Percentiles rank a stretch among this genome's conserved stretches.
Conservation (phyloP, 768 basidiomycete genomes). For the Termitomyces sp. region DNA sequence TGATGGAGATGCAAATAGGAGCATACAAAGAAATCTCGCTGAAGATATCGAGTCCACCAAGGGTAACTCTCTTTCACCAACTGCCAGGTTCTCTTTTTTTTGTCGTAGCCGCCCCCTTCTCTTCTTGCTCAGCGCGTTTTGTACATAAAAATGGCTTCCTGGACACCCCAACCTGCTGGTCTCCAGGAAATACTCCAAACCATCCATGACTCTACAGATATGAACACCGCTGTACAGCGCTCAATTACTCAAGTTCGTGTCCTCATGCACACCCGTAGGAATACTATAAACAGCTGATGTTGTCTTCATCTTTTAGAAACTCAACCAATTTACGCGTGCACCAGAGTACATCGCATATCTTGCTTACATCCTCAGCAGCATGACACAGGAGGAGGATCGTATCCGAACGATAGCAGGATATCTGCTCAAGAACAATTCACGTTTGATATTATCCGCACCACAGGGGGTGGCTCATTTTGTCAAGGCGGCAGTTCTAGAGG, state of each 20-base stretch:
- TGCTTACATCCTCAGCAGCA: constrained; percentile 80
- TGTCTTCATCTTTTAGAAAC: constrained; percentile 49
- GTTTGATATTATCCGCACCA: constrained; percentile 63
- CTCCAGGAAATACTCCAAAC: constrained; percentile 90
- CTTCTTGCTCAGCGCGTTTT: constrained; percentile 30
- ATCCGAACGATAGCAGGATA: constrained; percentile 96
- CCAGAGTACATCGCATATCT: constrained; percentile 97
- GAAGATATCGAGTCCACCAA: constrained; percentile 14
- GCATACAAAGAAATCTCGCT: constrained; percentile 19
- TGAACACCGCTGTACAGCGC: constrained; percentile 68
- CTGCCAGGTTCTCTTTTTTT: constrained; percentile 19
- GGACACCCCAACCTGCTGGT: constrained; percentile 81
- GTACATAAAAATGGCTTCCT: constrained; percentile 53
- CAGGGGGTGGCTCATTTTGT: constrained; percentile 66
- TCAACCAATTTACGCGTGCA: constrained; percentile 79
- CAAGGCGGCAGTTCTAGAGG: constrained; percentile 70
- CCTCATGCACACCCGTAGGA: constrained; percentile 14
- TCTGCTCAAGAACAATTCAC: constrained; percentile 92
- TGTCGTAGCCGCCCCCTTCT: constrained; percentile 16
- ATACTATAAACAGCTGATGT: constrained; percentile 15
- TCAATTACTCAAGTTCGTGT: constrained; percentile 72
- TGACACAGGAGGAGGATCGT: constrained; percentile 82
- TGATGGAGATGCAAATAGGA: constrained; percentile 6
- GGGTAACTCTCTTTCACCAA: constrained; percentile 10
- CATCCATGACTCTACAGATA: constrained; percentile 85